Evolutionary conservation across 2,329 filamentous ascomycete genomes (phyloP), one percentile per base, ranked within the genome.

Genomic region (Pyrenochaeta sp.): DNA sequence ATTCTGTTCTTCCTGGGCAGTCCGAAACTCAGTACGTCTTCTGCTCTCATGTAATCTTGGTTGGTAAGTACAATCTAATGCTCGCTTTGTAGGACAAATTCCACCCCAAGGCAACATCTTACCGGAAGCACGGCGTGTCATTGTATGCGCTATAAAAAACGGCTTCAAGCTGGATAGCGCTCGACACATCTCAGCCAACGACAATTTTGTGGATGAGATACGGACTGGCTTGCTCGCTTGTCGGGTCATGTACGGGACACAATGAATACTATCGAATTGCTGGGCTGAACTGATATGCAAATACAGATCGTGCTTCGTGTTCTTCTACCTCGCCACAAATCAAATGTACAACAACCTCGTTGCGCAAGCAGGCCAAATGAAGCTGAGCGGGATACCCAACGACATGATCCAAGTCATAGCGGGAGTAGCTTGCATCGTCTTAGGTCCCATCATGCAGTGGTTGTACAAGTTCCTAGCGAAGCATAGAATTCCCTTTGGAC

Each of bases 1-100:
- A 66, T 79, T 24, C 74, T 85, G 26, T 74, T 83, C 10, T 50
- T 81, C 26, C 48, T 65, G 6, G 55, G 49, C 20, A 53, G 50
- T 37, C 43, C 48, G 19, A 43, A 10, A 13, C 27, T 30, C 10
- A 15, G 27, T 30, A 30, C 32, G 7, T 13, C 28, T n/a, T n/a
- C n/a, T n/a, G n/a, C n/a, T n/a, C n/a, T n/a, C n/a, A n/a, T n/a
- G n/a, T n/a, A n/a, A n/a, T n/a, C n/a, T n/a, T n/a, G n/a, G n/a
- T n/a, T n/a, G n/a, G n/a, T n/a, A n/a, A n/a, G n/a, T n/a, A n/a
- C n/a, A n/a, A n/a, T n/a, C n/a, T n/a, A n/a, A n/a, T n/a, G n/a
- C n/a, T n/a, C n/a, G n/a, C n/a, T n/a, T n/a, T n/a, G n/a, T n/a
- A n/a, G n/a, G n/a, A n/a, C n/a, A n/a, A n/a, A n/a, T n/a, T n/a